Percentiles rank a stretch among this genome's conserved stretches.
Conservation (phyloP, 2,329 filamentous ascomycete species). For the Chaetomium strumarium region DNA sequence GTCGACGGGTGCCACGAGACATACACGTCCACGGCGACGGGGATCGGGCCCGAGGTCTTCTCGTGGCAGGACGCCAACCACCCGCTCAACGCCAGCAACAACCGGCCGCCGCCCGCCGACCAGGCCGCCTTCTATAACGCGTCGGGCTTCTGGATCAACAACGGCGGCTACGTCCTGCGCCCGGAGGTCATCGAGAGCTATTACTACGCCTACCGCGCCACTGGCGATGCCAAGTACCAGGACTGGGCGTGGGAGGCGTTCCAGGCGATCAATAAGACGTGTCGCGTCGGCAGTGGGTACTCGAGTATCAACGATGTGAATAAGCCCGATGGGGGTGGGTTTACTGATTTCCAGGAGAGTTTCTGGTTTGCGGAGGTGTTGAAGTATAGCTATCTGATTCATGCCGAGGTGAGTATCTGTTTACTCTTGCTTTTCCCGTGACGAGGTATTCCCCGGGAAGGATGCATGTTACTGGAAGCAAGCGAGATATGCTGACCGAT, state of each 20-base stretch:
- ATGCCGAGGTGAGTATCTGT: slow-evolving; percentile 38
- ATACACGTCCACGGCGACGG: slow-evolving; percentile 61
- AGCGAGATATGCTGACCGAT: slow-evolving; percentile 17
- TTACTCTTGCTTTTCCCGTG: too few relatives aligned
- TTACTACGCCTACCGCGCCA: slow-evolving; percentile 82
- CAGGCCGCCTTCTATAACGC: slow-evolving; percentile 56
- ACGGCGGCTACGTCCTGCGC: slow-evolving; percentile 59
- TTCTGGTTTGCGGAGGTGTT: slow-evolving; percentile 85
- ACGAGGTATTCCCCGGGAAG: too few relatives aligned
- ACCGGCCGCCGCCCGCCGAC: slow-evolving; percentile 36
- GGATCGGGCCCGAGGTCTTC: slow-evolving; percentile 72
- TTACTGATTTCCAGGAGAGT: slow-evolving; percentile 70
- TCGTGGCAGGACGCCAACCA: slow-evolving; percentile 48
- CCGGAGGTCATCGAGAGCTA: slow-evolving; percentile 79
- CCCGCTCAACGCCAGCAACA: slow-evolving; percentile 34
- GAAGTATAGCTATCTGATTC: slow-evolving; percentile 76
- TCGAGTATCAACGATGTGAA: slow-evolving; percentile 63
- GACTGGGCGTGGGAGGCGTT: slow-evolving; percentile 83
- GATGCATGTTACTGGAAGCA: background rate
- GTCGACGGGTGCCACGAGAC: slow-evolving; percentile 69
- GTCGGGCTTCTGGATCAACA: slow-evolving; percentile 66
- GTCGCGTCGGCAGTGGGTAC: slow-evolving; percentile 61
- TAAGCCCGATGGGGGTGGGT: slow-evolving; percentile 51
- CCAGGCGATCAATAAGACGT: slow-evolving; percentile 57
- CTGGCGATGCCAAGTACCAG: slow-evolving; percentile 68